Conservation (phyloP, 2,329 filamentous ascomycete genomes). For the Diaporthe helianthi region DNA sequence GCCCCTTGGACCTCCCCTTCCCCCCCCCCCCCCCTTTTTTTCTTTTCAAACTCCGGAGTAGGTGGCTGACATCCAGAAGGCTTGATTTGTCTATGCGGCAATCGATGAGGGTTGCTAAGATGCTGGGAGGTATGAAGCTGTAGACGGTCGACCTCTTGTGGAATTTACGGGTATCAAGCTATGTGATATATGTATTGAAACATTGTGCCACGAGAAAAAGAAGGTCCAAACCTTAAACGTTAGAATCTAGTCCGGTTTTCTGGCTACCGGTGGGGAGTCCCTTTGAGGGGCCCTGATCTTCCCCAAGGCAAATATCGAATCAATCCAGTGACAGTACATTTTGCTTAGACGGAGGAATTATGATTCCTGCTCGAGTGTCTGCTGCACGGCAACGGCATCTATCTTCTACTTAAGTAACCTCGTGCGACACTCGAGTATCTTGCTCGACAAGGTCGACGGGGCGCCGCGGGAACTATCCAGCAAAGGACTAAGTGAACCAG, state of each 20-base stretch:
- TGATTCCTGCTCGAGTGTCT: no score
- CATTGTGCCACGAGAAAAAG: neutral
- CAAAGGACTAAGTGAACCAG: no score
- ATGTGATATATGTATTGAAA: constrained; percentile 5
- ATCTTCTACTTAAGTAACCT: no score
- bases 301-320: no score
- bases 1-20: no score
- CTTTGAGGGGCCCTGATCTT: neutral
- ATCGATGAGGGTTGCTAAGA: constrained; percentile 85
- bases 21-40: neutral
- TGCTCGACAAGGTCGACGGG: no score
- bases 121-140: constrained; percentile 88
- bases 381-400: no score
- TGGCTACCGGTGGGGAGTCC: neutral
- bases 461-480: no score
- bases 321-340: no score
- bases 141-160: constrained; percentile 50
- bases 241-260: no score
- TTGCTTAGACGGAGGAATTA: no score
- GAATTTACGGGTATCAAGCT: neutral
- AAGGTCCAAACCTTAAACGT: neutral
- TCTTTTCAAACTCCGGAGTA: neutral
- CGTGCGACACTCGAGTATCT: no score
- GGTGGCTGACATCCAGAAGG: neutral
- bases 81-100: constrained; percentile 81